Conservation (phyloP, 306 rosid species). For the Cotoneaster glaucophyllus region DNA sequence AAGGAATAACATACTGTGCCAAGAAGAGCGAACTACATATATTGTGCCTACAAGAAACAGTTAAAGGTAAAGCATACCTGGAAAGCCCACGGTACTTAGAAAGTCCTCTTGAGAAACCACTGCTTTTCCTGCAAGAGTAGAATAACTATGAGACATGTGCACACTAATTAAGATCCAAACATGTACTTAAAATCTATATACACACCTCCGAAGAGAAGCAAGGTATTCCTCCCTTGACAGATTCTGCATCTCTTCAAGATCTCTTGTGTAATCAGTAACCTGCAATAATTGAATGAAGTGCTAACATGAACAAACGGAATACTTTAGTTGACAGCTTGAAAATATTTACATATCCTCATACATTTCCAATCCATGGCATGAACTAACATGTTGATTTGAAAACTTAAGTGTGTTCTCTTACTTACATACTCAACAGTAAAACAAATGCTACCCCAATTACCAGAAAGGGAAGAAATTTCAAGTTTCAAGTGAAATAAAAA, state of each 20-base stretch:
- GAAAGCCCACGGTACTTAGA: slow-evolving; percentile 84
- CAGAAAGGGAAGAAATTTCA: neutral
- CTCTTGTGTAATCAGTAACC: slow-evolving; percentile 96
- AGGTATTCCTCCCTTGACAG: slow-evolving; percentile 94
- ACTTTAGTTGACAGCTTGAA: neutral
- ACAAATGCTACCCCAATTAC: neutral
- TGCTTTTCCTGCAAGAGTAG: slow-evolving; percentile 80
- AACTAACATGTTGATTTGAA: neutral
- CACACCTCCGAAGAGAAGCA: slow-evolving; percentile 78
- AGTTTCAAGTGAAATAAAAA: neutral
- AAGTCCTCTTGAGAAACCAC: slow-evolving; percentile 95
- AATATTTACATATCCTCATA: slow-evolving; percentile 45
- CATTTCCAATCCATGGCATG: neutral
- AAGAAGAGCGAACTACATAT: neutral
- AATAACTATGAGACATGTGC: slow-evolving; percentile 25
- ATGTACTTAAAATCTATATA: slow-evolving; percentile 6
- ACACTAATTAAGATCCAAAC: slow-evolving; percentile 27
- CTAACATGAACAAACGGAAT: neutral
- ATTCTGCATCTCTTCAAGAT: slow-evolving; percentile 97
- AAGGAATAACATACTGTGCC: neutral
- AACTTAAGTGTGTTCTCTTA: neutral
- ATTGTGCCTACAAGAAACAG: neutral
- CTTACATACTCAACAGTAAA: neutral
- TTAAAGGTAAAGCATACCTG: slow-evolving; percentile 50
- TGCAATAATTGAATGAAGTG: slow-evolving; percentile 25